These are phyloP conservation scores for Pyrus communis DNA, from an alignment of 306 rosid species.

Conservation along the genomic window DNA sequence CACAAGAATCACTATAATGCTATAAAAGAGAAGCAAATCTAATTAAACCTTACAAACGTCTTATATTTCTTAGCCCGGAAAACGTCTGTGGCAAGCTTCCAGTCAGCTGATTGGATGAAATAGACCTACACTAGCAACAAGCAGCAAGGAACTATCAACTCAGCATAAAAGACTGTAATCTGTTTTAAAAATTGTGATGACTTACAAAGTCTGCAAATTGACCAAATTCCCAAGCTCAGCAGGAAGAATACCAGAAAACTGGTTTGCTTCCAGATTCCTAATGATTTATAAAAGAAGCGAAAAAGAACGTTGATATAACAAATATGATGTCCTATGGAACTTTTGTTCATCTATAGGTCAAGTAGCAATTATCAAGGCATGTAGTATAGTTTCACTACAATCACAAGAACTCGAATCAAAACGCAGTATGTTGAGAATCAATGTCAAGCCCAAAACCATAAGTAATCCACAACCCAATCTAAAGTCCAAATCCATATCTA, in stretches of 20 bases:
- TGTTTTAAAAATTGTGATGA: not conserved
- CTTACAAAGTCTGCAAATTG: constrained; percentile 2
- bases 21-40: not conserved
- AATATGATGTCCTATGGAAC: not conserved
- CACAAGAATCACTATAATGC: not conserved
- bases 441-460: too few species aligned
- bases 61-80: constrained; percentile 1
- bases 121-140: constrained; percentile 4
- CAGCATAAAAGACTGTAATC: too few species aligned
- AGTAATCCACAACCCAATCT: too few species aligned
- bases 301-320: not conserved
- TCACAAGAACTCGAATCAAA: not conserved
- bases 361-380: not conserved
- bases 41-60: constrained; percentile 10
- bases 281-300: not conserved
- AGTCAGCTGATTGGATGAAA: constrained; percentile 15
- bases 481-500: too few species aligned
- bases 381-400: not conserved
- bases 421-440: too few species aligned
- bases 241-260: constrained; percentile 29
- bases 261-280: constrained; percentile 28
- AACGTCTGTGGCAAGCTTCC: constrained; percentile 17
- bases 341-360: not conserved
- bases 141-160: not conserved
- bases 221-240: constrained; percentile 23